A percentile compares a stretch with the other conserved stretches of the same genome.
Evolutionary conservation across 2,329 filamentous ascomycete genomes (phyloP).

Genomic region (Drechslerella coelobrocha): DNA sequence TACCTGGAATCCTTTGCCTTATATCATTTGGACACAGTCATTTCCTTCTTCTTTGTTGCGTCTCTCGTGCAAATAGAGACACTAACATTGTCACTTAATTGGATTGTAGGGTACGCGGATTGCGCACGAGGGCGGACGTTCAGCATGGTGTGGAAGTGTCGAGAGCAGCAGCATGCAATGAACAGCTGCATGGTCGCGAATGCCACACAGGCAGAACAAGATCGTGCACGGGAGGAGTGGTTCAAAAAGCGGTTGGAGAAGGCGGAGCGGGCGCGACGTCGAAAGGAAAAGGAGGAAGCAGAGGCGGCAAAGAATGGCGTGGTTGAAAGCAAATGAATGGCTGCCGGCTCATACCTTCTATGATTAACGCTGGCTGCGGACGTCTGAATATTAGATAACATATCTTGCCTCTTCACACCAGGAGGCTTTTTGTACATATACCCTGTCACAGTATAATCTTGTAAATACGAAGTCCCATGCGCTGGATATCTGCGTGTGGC

Average conservation of each 20-base stretch:
- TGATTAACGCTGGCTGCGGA: no score
- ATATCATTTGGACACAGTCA: no score
- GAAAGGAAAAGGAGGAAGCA: constrained; percentile 39
- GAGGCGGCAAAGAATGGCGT: no score
- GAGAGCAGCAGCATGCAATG: constrained; percentile 80
- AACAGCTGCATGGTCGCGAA: constrained; percentile 90
- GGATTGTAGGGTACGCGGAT: constrained; percentile 80
- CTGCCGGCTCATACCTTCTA: no score
- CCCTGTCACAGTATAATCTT: constrained; percentile 24
- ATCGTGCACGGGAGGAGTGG: constrained; percentile 91
- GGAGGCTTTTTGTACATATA: constrained; percentile 37
- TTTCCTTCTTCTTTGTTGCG: no score
- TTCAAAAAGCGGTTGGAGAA: constrained; percentile 78
- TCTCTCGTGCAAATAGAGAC: constrained; percentile 28
- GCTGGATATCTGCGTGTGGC: constrained; percentile 25
- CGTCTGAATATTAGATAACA: no score
- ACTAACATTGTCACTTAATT: background rate
- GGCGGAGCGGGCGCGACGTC: constrained; percentile 32
- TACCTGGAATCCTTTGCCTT: no score
- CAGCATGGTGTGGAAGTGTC: constrained; percentile 85
- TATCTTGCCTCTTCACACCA: background rate
- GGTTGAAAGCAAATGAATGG: no score
- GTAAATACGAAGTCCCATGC: constrained; percentile 10
- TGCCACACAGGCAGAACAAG: constrained; percentile 83
- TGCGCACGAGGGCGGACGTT: constrained; percentile 88